phyloP scores from a whole-genome alignment of 371 early-diverging fungal genomes.

The Smittium culicis region DNA sequence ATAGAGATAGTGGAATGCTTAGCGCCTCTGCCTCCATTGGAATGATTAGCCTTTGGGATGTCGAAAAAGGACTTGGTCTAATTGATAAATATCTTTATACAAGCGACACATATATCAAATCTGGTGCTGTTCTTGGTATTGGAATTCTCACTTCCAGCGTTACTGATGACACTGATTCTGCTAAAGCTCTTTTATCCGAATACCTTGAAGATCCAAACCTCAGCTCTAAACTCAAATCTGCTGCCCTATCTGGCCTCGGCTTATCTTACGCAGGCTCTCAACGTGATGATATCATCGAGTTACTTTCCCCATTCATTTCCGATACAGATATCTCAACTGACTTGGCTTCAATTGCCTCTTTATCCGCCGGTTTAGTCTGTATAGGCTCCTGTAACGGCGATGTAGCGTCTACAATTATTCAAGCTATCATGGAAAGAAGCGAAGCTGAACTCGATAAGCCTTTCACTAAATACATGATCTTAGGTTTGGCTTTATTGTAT shows the following conservation, averaged over 20 bases:
- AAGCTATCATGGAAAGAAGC: constrained; percentile 90
- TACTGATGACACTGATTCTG: constrained; percentile 83
- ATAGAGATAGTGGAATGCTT: constrained; percentile 91
- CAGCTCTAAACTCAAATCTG: constrained; percentile 25
- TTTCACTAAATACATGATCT: constrained; percentile 77
- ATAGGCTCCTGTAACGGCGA: constrained; percentile 88
- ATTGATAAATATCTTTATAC: constrained; percentile 90
- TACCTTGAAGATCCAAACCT: constrained; percentile 46
- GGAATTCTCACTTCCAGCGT: constrained; percentile 83
- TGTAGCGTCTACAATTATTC: constrained; percentile 75
- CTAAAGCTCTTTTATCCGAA: constrained; percentile 79
- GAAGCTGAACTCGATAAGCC: constrained; percentile 66
- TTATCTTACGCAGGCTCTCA: constrained; percentile 89
- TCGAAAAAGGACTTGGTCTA: constrained; percentile 72
- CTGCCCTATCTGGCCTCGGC: constrained; percentile 54
- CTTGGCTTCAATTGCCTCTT: constrained; percentile 72
- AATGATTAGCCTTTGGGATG: constrained; percentile 82
- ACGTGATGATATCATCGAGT: constrained; percentile 66
- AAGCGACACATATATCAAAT: constrained; percentile 76
- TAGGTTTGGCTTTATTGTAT: constrained; percentile 79
- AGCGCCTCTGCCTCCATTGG: constrained; percentile 92
- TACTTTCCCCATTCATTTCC: constrained; percentile 68
- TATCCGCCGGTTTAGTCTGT: constrained; percentile 81
- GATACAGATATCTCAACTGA: constrained; percentile 81
- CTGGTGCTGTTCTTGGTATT: constrained; percentile 90